These are phyloP conservation scores for Neofusicoccum ribis DNA, from an alignment of 2,329 filamentous ascomycete genomes.

Conservation along the genomic window DNA sequence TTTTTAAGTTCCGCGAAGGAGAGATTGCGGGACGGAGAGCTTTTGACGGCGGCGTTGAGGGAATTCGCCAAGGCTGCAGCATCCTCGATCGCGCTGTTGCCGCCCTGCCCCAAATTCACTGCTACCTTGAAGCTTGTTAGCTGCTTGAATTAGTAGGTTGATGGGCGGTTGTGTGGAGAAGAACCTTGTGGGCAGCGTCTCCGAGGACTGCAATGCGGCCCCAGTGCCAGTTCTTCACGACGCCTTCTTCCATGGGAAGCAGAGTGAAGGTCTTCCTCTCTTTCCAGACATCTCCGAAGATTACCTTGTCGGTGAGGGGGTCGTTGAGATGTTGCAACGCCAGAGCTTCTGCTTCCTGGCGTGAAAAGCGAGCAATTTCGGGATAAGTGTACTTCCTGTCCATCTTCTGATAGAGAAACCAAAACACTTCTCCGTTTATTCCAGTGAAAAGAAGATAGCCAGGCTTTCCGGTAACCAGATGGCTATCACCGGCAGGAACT, in stretches of 20 bases:
- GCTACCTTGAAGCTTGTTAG: neutral
- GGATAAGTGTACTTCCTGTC: constrained; percentile 25
- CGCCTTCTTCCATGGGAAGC: constrained; percentile 24
- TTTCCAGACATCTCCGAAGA: constrained; percentile 39
- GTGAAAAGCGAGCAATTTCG: constrained; percentile 32
- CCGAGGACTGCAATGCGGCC: constrained; percentile 19
- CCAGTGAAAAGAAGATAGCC: constrained; percentile 24
- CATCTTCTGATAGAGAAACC: constrained; percentile 29
- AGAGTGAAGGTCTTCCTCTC: constrained; percentile 24
- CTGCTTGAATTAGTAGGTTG: neutral
- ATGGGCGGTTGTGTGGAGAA: neutral
- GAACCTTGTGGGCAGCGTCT: constrained; percentile 22
- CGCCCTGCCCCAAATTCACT: constrained; percentile 36
- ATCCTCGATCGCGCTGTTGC: constrained; percentile 45
- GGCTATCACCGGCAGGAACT: neutral
- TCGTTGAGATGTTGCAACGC: constrained; percentile 29
- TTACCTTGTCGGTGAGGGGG: constrained; percentile 30
- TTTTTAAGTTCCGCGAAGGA: neutral
- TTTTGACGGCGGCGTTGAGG: constrained; percentile 23
- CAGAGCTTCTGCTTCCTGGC: constrained; percentile 32
- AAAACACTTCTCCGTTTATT: constrained; percentile 26
- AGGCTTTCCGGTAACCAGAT: neutral
- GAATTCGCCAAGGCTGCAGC: constrained; percentile 38
- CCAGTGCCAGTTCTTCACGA: constrained; percentile 18
- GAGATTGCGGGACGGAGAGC: neutral